Evolutionary conservation across 305 asterid genomes (phyloP).

Genomic region (Fraxinus nigra): DNA sequence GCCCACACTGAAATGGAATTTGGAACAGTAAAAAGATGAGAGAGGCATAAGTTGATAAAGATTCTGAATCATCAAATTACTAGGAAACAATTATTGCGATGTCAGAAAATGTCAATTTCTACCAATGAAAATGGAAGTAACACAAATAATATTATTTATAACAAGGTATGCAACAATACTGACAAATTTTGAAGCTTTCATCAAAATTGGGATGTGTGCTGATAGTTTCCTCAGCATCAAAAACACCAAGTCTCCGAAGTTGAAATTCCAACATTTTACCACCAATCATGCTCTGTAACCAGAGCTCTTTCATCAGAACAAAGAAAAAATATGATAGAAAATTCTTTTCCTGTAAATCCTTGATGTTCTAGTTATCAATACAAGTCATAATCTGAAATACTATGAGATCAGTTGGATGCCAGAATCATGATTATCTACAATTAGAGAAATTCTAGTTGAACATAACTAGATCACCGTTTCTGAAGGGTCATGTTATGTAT

Average conservation of each 20-base stretch:
- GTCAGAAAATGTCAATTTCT: conserved; percentile 1
- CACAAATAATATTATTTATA: conserved; percentile 13
- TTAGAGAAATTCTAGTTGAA: not conserved
- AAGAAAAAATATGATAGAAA: conserved; percentile 6
- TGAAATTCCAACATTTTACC: conserved; percentile 95
- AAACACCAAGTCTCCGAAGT: conserved; percentile 87
- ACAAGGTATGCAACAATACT: conserved; percentile 28
- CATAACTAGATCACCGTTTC: not conserved
- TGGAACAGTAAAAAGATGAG: conserved; percentile 17
- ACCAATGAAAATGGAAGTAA: conserved; percentile 11
- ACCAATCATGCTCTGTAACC: conserved; percentile 89
- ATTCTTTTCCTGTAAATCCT: conserved; percentile 1
- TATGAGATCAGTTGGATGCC: not conserved
- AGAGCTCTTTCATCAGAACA: conserved; percentile 15
- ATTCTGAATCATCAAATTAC: conserved; percentile 15
- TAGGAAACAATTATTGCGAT: conserved; percentile 13
- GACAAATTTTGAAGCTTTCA: conserved; percentile 75
- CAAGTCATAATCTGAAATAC: not conserved
- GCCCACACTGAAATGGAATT: conserved; percentile 85
- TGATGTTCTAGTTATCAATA: not conserved
- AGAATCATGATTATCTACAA: not conserved
- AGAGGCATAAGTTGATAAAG: conserved; percentile 24
- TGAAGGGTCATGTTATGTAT: not conserved
- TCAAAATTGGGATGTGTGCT: conserved; percentile 83
- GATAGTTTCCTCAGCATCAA: conserved; percentile 84